Evolutionary conservation across 768 basidiomycete species (phyloP), one percentile per base, ranked within the genome.

Genomic region (Leccinum broughii): DNA sequence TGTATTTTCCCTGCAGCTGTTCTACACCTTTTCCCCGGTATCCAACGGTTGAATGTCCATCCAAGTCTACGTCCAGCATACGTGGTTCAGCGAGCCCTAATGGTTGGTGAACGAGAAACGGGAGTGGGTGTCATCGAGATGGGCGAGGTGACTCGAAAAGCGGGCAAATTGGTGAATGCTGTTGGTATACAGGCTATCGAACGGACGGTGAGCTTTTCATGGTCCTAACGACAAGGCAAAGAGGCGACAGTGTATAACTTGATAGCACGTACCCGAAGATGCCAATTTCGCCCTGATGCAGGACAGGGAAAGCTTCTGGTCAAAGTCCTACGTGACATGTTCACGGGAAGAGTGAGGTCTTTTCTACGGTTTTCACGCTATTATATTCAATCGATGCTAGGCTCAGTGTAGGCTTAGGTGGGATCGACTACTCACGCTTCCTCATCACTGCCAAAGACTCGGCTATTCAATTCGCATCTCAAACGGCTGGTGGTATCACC

Each of bases 11-110:
- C 92, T 0, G 70, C 77, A 6, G 67, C 78, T 3, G 76, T 90
- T 55, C 83, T 97, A 14, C 69, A 77, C 15, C 77, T 81, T 44
- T 96, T 96, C 67, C 80, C 76, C 0, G 77, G 78, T 0, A 66
- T 72, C 0, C 82, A 84, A 51, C 78, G 89, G 24, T 77, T 98
- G 41, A 98, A 98, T 68, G 85, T 98, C 6, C 95, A 98, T 67
- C 93, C 94, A 0, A 95, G 94, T 37, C 76, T 93, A 0, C 81
- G 96, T 35, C 95, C 95, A 0, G 78, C 81, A 28, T 95, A 92
- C 71, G 95, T n/a, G 95, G 95, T 0, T 44, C 95, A 97, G 68
- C 89, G 87, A 66, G 81, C 88, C 0, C 79, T 98, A 37, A 75
- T 91, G 50, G 85, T 88, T 60, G 85, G 84, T 2, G 86, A 86